A percentile compares a stretch with the other conserved stretches of the same genome.
Conservation (phyloP, 78 protist species). For the Goniomonas avonlea region DNA sequence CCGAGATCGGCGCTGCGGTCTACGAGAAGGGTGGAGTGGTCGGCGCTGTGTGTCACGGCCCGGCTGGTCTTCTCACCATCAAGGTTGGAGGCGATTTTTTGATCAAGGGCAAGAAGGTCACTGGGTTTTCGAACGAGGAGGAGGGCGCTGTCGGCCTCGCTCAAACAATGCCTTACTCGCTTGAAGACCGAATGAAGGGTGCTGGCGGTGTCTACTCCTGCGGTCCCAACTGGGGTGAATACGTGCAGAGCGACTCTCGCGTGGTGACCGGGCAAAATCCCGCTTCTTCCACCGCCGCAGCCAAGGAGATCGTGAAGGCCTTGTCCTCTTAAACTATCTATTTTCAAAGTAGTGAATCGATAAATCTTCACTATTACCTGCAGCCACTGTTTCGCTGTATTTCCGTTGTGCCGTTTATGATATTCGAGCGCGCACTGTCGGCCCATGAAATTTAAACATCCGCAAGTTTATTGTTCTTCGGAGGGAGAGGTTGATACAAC, state of each 20-base stretch:
- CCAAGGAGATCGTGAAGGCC: background rate
- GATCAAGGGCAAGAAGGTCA: constrained; percentile 25
- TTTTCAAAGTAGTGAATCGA: no score
- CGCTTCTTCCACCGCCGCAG: background rate
- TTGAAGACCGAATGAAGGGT: constrained; percentile 27
- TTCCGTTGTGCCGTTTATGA: no score
- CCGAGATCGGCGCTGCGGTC: background rate
- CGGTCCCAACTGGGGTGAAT: no score
- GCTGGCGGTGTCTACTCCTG: constrained; percentile 23
- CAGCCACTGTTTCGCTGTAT: no score
- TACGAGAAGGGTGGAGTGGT: constrained; percentile 1
- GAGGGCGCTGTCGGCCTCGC: constrained; percentile 38
- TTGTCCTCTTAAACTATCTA: no score
- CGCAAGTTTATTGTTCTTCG: no score
- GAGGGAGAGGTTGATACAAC: no score
- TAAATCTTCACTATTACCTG: no score
- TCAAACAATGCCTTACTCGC: constrained; percentile 24
- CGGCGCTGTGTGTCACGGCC: constrained; percentile 50
- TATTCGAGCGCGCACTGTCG: no score
- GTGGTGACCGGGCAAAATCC: constrained; percentile 12
- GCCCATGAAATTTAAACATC: no score
- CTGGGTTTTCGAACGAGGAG: constrained; percentile 43
- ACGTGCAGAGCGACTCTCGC: no score
- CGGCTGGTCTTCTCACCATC: constrained; percentile 24
- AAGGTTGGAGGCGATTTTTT: constrained; percentile 26